These are phyloP conservation scores for Pythium aquatile DNA, from an alignment of 352 stramenopile genomes.

Conservation along the genomic window DNA sequence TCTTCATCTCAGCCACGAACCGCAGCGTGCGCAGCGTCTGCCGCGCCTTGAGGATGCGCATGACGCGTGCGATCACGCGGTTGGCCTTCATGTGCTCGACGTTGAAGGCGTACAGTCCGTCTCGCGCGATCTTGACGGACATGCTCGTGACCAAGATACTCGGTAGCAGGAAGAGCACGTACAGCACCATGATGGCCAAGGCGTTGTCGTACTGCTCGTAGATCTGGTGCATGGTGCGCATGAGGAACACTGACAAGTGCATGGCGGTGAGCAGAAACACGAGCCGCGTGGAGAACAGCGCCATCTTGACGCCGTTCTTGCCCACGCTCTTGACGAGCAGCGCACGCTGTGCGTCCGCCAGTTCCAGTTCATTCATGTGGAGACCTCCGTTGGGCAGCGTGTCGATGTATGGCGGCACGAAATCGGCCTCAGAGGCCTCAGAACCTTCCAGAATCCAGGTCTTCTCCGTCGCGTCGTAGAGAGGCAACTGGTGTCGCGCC, in stretches of 20 bases:
- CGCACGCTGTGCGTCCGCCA: slow-evolving; percentile 38
- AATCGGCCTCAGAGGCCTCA: slow-evolving; percentile 31
- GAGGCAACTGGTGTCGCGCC: slow-evolving; percentile 37
- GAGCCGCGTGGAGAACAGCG: slow-evolving; percentile 64
- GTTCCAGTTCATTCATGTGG: slow-evolving; percentile 40
- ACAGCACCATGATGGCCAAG: slow-evolving; percentile 31
- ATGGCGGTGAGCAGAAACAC: slow-evolving; percentile 74
- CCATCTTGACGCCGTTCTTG: slow-evolving; percentile 54
- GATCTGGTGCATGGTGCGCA: slow-evolving; percentile 49
- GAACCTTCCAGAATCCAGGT: slow-evolving; percentile 39
- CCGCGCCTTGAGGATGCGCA: slow-evolving; percentile 57
- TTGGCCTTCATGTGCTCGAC: slow-evolving; percentile 74
- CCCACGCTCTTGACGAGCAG: slow-evolving; percentile 38
- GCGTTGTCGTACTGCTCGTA: slow-evolving; percentile 18
- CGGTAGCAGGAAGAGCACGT: slow-evolving; percentile 48
- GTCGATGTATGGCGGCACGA: slow-evolving; percentile 54
- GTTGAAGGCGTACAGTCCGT: slow-evolving; percentile 72
- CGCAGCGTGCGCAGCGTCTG: slow-evolving; percentile 73
- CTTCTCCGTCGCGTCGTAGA: slow-evolving; percentile 40
- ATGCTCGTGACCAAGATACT: slow-evolving; percentile 60
- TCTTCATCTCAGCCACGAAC: slow-evolving; percentile 79
- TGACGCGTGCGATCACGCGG: slow-evolving; percentile 63
- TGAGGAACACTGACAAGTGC: slow-evolving; percentile 61
- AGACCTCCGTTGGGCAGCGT: slow-evolving; percentile 35
- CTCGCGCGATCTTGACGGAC: slow-evolving; percentile 61